Conservation (phyloP, 345 rosid species). For the Aquilaria malaccensis region DNA sequence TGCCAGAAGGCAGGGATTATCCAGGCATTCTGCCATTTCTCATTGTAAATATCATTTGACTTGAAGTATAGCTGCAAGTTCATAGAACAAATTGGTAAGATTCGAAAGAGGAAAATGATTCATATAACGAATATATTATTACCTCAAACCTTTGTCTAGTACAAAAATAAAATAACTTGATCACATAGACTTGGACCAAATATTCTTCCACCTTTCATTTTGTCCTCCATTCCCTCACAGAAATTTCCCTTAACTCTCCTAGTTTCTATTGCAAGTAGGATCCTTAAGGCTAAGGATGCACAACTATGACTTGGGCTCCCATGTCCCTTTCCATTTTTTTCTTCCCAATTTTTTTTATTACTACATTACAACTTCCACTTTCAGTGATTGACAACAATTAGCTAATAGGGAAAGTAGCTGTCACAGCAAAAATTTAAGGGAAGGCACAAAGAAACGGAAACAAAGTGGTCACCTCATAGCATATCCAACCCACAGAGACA, state of each 20-base stretch:
- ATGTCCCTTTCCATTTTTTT: constrained; percentile 6
- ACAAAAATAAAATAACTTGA: too few relatives aligned
- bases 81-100: constrained; percentile 3
- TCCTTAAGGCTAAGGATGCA: neutral
- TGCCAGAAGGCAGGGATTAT: constrained; percentile 96
- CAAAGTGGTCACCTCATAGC: constrained; percentile 79
- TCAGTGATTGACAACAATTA: too few relatives aligned
- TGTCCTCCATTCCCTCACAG: neutral
- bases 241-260: neutral
- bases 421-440: too few relatives aligned
- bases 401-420: too few relatives aligned
- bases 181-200: neutral
- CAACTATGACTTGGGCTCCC: neutral
- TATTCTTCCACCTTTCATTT: neutral
- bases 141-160: too few relatives aligned
- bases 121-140: neutral
- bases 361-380: too few relatives aligned
- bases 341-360: neutral
- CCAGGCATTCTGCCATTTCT: constrained; percentile 95
- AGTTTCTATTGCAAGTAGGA: too few relatives aligned
- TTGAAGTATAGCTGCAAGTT: constrained; percentile 83
- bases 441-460: neutral
- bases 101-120: constrained; percentile 1
- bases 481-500: constrained; percentile 93
- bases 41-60: constrained; percentile 80